A percentile compares a stretch with the other conserved stretches of the same genome.
Evolutionary conservation across 352 stramenopile genomes (phyloP).

Genomic region (Aphanomyces astaci): DNA sequence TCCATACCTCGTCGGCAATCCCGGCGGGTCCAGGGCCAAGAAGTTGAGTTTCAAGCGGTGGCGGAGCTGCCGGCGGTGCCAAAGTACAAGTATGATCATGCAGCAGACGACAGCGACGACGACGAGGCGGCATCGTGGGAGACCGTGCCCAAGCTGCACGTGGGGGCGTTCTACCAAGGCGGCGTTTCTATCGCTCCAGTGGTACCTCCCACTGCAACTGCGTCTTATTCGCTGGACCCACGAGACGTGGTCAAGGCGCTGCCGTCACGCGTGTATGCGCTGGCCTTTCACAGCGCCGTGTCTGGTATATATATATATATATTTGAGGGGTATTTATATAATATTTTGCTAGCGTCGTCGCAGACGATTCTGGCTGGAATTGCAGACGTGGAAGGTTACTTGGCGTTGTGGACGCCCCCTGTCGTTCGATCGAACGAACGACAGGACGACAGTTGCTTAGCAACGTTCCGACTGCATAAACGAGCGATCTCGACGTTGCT

Average conservation of each 20-base stretch:
- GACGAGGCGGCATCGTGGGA: constrained; percentile 7
- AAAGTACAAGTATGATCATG: constrained; percentile 31
- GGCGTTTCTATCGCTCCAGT: background rate
- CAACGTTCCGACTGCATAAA: constrained; percentile 58
- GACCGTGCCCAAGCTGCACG: constrained; percentile 35
- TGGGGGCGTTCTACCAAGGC: constrained; percentile 15
- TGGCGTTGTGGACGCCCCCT: constrained; percentile 53
- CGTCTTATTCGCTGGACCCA: constrained; percentile 36
- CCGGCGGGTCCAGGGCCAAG: constrained; percentile 32
- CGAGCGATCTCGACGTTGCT: constrained; percentile 57
- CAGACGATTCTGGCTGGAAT: constrained; percentile 50
- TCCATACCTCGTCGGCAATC: constrained; percentile 1
- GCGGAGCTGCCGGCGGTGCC: constrained; percentile 23
- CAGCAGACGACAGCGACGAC: constrained; percentile 29
- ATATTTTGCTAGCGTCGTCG: constrained; percentile 29
- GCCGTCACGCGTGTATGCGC: constrained; percentile 63
- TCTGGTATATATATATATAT: background rate
- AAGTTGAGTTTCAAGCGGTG: constrained; percentile 31
- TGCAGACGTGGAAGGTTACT: constrained; percentile 68
- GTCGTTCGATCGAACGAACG: constrained; percentile 24
- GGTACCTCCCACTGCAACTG: background rate
- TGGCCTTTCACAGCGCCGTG: constrained; percentile 53
- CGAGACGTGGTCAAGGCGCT: constrained; percentile 65
- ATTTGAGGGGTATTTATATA: background rate
- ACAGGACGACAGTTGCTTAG: constrained; percentile 32